Percentiles rank a stretch among this genome's conserved stretches.
phyloP scores from a whole-genome alignment of 768 basidiomycete species.

The Collybia sordida region DNA sequence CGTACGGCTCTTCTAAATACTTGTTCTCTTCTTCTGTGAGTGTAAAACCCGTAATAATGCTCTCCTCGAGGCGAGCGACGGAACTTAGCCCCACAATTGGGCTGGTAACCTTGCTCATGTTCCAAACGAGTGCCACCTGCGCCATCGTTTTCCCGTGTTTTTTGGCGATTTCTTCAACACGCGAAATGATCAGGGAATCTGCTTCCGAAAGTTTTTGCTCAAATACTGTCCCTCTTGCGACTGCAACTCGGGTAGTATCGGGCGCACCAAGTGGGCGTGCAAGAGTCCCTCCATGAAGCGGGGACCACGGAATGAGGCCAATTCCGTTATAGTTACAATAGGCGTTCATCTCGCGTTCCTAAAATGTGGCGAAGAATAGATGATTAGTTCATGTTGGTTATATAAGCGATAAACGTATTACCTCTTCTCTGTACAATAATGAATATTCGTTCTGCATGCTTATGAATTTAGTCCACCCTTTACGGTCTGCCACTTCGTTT shows the following conservation, averaged over 20 bases:
- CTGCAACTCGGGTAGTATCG: slow-evolving; percentile 7
- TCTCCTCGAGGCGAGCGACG: slow-evolving; percentile 17
- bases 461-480: slow-evolving; percentile 53
- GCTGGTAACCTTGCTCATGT: slow-evolving; percentile 30
- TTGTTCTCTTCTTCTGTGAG: too few relatives aligned
- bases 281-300: slow-evolving; percentile 37
- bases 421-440: slow-evolving; percentile 56
- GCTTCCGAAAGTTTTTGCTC: slow-evolving; percentile 20
- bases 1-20: too few relatives aligned
- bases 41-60: background rate
- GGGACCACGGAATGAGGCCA: slow-evolving; percentile 51
- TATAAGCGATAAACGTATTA: background rate
- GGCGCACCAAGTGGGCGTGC: slow-evolving; percentile 29
- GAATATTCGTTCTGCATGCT: slow-evolving; percentile 58
- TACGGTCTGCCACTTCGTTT: slow-evolving; percentile 41
- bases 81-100: slow-evolving; percentile 27
- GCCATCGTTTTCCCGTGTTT: slow-evolving; percentile 42
- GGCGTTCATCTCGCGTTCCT: slow-evolving; percentile 47
- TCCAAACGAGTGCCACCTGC: slow-evolving; percentile 47
- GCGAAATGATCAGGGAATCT: slow-evolving; percentile 29
- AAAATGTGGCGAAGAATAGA: background rate
- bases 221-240: slow-evolving; percentile 16
- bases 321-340: slow-evolving; percentile 51
- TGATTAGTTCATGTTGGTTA: background rate
- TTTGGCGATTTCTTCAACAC: slow-evolving; percentile 42